Evolutionary conservation across 2,329 filamentous ascomycete species (phyloP).

Genomic region (Calonectria pseudoreteaudii): DNA sequence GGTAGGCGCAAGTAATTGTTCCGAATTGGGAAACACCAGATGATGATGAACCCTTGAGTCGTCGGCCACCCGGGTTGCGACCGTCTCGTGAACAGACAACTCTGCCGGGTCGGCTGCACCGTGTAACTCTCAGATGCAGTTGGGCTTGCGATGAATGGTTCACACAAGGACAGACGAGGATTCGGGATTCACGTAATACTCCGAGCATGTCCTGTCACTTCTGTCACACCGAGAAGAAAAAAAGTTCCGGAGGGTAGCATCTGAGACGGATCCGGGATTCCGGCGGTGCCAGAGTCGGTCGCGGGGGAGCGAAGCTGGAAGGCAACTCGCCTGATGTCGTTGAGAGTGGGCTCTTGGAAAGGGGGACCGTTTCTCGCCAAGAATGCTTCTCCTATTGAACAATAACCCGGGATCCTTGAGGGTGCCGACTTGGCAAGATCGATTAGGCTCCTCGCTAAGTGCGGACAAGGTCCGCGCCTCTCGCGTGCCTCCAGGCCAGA

Average conservation of each 20-base stretch:
- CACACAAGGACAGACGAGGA: constrained; percentile 14
- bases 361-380: constrained; percentile 13
- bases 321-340: constrained; percentile 17
- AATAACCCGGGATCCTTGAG: neutral
- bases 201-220: constrained; percentile 13
- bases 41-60: neutral
- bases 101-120: constrained; percentile 17
- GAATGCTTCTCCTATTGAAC: constrained; percentile 10
- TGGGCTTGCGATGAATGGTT: constrained; percentile 23
- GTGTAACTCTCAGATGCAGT: constrained; percentile 27
- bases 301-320: neutral
- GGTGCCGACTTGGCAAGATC: constrained; percentile 13
- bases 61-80: neutral
- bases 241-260: constrained; percentile 11
- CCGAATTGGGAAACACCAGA: neutral
- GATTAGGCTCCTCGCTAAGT: constrained; percentile 27
- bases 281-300: neutral
- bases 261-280: constrained; percentile 9
- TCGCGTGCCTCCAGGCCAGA: constrained; percentile 18
- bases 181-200: constrained; percentile 18
- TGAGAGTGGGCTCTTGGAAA: constrained; percentile 8
- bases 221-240: constrained; percentile 17
- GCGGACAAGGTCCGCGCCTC: constrained; percentile 22
- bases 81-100: constrained; percentile 1
- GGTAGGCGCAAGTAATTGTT: neutral